Conservation (phyloP, 2,329 filamentous ascomycete species). For the Fusarium tuaranense region DNA sequence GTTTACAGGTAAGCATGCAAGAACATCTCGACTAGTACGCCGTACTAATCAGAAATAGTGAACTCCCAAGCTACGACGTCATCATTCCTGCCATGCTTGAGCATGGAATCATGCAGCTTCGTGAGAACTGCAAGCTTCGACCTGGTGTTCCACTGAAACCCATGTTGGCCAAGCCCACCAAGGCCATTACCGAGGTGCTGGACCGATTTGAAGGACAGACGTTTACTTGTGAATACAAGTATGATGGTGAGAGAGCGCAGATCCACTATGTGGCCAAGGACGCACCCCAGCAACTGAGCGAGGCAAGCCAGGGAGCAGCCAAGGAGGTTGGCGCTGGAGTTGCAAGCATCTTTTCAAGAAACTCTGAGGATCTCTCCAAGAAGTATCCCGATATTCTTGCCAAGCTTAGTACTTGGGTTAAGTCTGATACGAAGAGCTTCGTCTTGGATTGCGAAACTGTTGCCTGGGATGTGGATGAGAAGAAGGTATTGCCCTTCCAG, state of each 20-base stretch:
- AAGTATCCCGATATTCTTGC: slow-evolving; percentile 97
- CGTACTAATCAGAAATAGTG: slow-evolving; percentile 66
- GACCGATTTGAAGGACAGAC: slow-evolving; percentile 95
- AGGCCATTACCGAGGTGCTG: slow-evolving; percentile 96
- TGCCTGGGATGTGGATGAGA: slow-evolving; percentile 93
- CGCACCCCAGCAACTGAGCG: slow-evolving; percentile 75
- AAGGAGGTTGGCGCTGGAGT: slow-evolving; percentile 79
- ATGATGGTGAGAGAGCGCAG: slow-evolving; percentile 97
- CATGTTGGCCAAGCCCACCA: slow-evolving; percentile 98
- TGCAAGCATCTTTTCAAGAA: slow-evolving; percentile 94
- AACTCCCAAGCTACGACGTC: slow-evolving; percentile 93
- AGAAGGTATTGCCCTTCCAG: slow-evolving; percentile 97
- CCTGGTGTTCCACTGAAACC: slow-evolving; percentile 96
- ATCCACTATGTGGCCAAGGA: slow-evolving; percentile 96
- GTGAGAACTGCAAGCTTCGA: slow-evolving; percentile 88
- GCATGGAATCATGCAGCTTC: slow-evolving; percentile 85
- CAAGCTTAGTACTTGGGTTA: slow-evolving; percentile 91
- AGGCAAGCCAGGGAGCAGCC: slow-evolving; percentile 68
- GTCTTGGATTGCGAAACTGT: slow-evolving; percentile 99
- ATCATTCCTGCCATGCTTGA: slow-evolving; percentile 92
- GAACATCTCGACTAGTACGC: background rate
- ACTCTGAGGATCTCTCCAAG: slow-evolving; percentile 95
- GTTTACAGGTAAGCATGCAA: slow-evolving; percentile 78
- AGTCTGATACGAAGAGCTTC: slow-evolving; percentile 90
- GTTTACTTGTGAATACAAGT: slow-evolving; percentile 99